These are phyloP conservation scores for Rhizopus delemar DNA, from an alignment of 371 early-diverging fungal genomes.

Conservation along the genomic window DNA sequence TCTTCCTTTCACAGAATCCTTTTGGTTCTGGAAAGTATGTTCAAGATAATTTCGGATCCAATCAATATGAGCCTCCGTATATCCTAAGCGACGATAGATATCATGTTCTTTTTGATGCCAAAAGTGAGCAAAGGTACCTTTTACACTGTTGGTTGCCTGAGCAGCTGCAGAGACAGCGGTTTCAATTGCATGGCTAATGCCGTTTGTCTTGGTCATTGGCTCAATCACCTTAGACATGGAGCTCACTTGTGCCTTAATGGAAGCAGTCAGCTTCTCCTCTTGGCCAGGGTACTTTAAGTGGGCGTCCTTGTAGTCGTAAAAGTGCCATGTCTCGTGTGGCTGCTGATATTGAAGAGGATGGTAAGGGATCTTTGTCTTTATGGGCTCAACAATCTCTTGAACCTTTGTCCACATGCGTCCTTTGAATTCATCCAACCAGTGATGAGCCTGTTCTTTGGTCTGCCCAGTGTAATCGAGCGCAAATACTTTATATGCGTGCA, in stretches of 20 bases:
- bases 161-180: constrained; percentile 14
- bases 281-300: constrained; percentile 3
- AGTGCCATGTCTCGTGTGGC: neutral
- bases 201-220: constrained; percentile 13
- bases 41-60: constrained; percentile 30
- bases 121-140: constrained; percentile 21
- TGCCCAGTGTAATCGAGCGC: constrained; percentile 21
- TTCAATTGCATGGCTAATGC: constrained; percentile 11
- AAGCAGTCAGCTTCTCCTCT: constrained; percentile 4
- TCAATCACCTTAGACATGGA: constrained; percentile 18
- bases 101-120: constrained; percentile 26
- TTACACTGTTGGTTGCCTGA: constrained; percentile 13
- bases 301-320: neutral
- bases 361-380: neutral
- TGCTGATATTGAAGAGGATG: neutral
- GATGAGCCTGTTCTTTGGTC: constrained; percentile 8
- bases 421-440: constrained; percentile 10
- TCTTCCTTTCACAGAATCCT: constrained; percentile 24
- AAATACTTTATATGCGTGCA: constrained; percentile 21
- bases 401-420: neutral
- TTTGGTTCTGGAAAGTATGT: constrained; percentile 24
- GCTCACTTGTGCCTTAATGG: constrained; percentile 20
- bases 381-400: neutral
- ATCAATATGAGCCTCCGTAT: constrained; percentile 31
- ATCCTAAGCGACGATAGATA: constrained; percentile 23